Evolutionary conservation across 2,329 filamentous ascomycete genomes (phyloP).

Genomic region (Fusarium poae): DNA sequence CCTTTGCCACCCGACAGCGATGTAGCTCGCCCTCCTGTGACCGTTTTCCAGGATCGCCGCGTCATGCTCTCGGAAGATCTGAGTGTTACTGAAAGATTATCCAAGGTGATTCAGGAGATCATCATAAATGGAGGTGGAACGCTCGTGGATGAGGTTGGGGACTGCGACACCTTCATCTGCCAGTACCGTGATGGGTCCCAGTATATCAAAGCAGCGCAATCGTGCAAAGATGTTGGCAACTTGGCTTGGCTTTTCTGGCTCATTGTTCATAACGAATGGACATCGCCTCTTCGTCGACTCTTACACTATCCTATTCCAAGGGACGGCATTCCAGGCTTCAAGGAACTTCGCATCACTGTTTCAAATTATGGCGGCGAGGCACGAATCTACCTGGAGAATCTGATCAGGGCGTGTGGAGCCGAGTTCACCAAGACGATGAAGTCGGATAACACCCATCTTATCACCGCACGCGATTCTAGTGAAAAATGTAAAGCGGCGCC

Average conservation of each 20-base stretch:
- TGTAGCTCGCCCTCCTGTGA: slow-evolving; percentile 65
- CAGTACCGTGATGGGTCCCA: slow-evolving; percentile 85
- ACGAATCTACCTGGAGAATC: slow-evolving; percentile 90
- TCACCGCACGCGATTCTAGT: slow-evolving; percentile 88
- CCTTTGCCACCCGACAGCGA: slow-evolving; percentile 59
- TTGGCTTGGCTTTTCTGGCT: slow-evolving; percentile 94
- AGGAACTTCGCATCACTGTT: slow-evolving; percentile 82
- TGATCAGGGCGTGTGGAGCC: slow-evolving; percentile 85
- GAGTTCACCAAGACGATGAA: slow-evolving; percentile 96
- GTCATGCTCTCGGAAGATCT: slow-evolving; percentile 84
- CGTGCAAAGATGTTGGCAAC: slow-evolving; percentile 88
- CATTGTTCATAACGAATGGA: slow-evolving; percentile 90
- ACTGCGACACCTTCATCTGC: slow-evolving; percentile 87
- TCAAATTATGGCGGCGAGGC: slow-evolving; percentile 98
- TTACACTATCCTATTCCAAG: slow-evolving; percentile 90
- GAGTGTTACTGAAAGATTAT: slow-evolving; percentile 74
- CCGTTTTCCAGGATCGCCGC: slow-evolving; percentile 82
- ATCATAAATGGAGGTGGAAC: slow-evolving; percentile 78
- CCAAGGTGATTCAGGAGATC: slow-evolving; percentile 75
- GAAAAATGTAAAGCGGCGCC: slow-evolving; percentile 93
- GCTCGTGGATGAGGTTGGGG: slow-evolving; percentile 73
- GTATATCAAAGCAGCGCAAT: slow-evolving; percentile 81
- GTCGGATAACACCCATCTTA: slow-evolving; percentile 93
- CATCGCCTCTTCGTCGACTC: slow-evolving; percentile 82
- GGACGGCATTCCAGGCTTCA: slow-evolving; percentile 82